These are phyloP conservation scores for Nissolia schottii DNA, from an alignment of 306 rosid genomes.

Conservation along the genomic window DNA sequence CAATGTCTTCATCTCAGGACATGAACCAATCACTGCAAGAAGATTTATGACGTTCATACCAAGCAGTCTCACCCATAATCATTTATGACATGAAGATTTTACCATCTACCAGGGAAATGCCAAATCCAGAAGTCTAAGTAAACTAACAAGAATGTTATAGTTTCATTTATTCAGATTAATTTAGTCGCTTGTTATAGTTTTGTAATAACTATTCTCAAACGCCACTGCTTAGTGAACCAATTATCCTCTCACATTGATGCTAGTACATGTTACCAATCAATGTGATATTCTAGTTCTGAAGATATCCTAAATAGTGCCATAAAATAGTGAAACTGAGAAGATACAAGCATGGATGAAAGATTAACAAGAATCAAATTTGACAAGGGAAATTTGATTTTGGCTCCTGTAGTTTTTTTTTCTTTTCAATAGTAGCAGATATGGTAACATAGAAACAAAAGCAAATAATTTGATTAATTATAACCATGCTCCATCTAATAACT, in stretches of 20 bases:
- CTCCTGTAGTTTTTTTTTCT: too few relatives aligned
- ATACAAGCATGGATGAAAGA: not conserved
- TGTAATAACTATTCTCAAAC: conserved; percentile 8
- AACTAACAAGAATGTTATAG: not conserved
- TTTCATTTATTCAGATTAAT: not conserved
- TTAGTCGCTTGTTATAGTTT: not conserved
- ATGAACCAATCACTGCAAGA: too few relatives aligned
- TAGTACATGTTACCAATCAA: conserved; percentile 7
- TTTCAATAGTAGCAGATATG: not conserved
- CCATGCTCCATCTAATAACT: conserved; percentile 1
- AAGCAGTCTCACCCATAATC: too few relatives aligned
- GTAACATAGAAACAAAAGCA: conserved; percentile 3
- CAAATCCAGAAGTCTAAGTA: not conserved
- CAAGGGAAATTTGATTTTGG: too few relatives aligned
- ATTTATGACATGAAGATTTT: not conserved
- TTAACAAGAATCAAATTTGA: conserved; percentile 12
- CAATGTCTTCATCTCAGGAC: too few relatives aligned
- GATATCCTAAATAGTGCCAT: not conserved
- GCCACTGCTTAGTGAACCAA: not conserved
- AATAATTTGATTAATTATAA: conserved; percentile 1
- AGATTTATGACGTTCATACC: too few relatives aligned
- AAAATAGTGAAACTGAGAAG: not conserved
- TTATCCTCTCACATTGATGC: conserved; percentile 7
- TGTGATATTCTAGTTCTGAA: not conserved
- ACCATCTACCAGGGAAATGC: not conserved